Base-by-base conservation (phyloP, 202 grass and related monocot genomes). In the Sporobolus alterniflorus region DNA sequence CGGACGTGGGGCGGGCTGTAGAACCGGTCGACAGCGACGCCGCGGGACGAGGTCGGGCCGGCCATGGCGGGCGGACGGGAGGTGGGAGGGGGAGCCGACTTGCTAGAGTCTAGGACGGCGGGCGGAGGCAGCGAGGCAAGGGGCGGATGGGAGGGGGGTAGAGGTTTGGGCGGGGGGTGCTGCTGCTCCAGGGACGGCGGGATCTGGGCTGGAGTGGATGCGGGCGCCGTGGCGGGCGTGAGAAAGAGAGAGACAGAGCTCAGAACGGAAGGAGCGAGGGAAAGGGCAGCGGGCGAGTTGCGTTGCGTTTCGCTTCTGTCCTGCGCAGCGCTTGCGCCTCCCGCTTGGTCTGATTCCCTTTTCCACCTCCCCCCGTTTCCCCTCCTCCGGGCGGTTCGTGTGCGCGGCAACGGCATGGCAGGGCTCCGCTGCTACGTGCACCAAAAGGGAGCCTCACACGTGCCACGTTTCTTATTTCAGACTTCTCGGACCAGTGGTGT, bases 1-100 rank as follows among this genome's bases (percentile, higher is more conserved):
- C 94, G 88, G 20, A 94, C 44, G 67, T 93, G 87, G 7, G 92
- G 95, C 66, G 95, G 75, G 47, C 46, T 83, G 75, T 98, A 98
- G 84, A 98, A 98, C 0, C 95, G 86, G 18, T 94, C 90, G 8
- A 81, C 64, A 7, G 67, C 70, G 52, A 68, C 89, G 12, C 70
- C 69, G 9, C 92, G 89, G 28, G 66, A 73, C 20, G 80, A 76
- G 56, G 85, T 59, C 1, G 78, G 65, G 34, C 65, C 78, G 33
- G 78, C 65, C 78, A 80, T 79, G 59, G 84, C 80, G 78, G 60
- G 77, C 57, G 67, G 77, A 48, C 20, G 41, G 22, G 11, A 17
- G 25, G 33, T 39, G 24, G 22, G 55, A 13, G 57, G 16, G 44
- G 61, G 12, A 2, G 15, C 40, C 8, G 12, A 60, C 7, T 43